Percentiles rank a stretch among this genome's conserved stretches.
phyloP scores from a whole-genome alignment of 116 monocot genomes.

The Cymodocea nodosa region DNA sequence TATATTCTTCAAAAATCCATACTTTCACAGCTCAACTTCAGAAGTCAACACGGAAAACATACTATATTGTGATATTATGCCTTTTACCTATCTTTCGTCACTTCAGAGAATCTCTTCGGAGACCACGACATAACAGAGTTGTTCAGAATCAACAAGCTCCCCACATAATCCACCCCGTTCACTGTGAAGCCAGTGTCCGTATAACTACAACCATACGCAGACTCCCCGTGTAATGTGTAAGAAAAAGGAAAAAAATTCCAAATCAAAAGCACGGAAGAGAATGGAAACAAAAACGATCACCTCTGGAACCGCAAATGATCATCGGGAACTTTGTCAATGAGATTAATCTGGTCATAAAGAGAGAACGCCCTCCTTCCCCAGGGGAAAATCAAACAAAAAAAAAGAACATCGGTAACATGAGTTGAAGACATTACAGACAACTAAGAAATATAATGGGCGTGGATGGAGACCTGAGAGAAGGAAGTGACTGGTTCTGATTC shows the following conservation, averaged over 20 bases:
- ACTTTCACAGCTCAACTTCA: too few relatives aligned
- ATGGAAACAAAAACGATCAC: constrained; percentile 8
- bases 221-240: neutral
- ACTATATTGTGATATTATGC: neutral
- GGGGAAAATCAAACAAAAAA: neutral
- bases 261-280: neutral
- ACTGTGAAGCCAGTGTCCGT: constrained; percentile 85
- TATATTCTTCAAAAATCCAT: too few relatives aligned
- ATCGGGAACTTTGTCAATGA: constrained; percentile 82
- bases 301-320: constrained; percentile 80
- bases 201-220: constrained; percentile 34
- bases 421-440: neutral
- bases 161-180: constrained; percentile 71
- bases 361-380: constrained; percentile 69
- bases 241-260: neutral
- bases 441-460: neutral
- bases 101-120: constrained; percentile 74
- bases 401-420: neutral
- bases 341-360: constrained; percentile 96
- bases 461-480: constrained; percentile 8
- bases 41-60: too few relatives aligned
- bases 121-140: constrained; percentile 84
- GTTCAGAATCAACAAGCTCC: constrained; percentile 74
- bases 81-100: constrained; percentile 63
- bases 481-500: constrained; percentile 2